Base-by-base conservation (phyloP, 2,329 filamentous ascomycete genomes). In the Cladosporium sp. region DNA sequence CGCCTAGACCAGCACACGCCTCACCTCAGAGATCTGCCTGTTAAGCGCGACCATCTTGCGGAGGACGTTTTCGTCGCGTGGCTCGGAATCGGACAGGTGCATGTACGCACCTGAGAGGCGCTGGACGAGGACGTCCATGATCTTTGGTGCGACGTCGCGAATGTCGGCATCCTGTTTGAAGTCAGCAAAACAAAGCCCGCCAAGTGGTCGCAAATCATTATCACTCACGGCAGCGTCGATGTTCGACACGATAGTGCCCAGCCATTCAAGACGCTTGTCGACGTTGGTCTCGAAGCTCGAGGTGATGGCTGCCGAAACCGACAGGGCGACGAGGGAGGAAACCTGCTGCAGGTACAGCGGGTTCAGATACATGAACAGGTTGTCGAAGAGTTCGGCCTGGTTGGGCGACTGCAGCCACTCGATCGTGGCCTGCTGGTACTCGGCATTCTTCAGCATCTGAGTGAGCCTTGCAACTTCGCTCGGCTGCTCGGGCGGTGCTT, bases 391-490 rank as follows among this genome's bases (percentile, higher is more conserved):
- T 40, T 79, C 75, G 13, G 73, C 71, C 57, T 83, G 79, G 50
- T 78, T 76, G 27, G 69, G 64, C 5, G 82, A 85, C 69, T 83
- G 80, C 42, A 85, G 71, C 82, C 82, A 85, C 73, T 73, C 58
- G 29, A 47, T 30, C 18, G 74, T 76, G 41, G 71, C 74, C 29
- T 71, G 67, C 56, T 76, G 72, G 49, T 66, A 75, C 30, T 70
- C 63, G 18, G 80, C 80, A 24, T 79, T 75, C 30, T 77, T 73
- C 69, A 93, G 82, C 38, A 83, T 70, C 43, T 74, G 69, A 43
- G 83, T 81, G 52, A 92, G 83, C 19, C 75, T 71, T 15, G 80
- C 75, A 18, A 85, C 75, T 60, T 89, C 84, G 6, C 72, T 56
- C 43, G 82, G 76, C 57, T 79, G 77, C 60, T 75, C 60, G 4